Percentiles rank a stretch among this genome's conserved stretches.
These are phyloP conservation scores for Neopestalotiopsis rosae DNA, from an alignment of 2,329 filamentous ascomycete species.

Conservation along the genomic window DNA sequence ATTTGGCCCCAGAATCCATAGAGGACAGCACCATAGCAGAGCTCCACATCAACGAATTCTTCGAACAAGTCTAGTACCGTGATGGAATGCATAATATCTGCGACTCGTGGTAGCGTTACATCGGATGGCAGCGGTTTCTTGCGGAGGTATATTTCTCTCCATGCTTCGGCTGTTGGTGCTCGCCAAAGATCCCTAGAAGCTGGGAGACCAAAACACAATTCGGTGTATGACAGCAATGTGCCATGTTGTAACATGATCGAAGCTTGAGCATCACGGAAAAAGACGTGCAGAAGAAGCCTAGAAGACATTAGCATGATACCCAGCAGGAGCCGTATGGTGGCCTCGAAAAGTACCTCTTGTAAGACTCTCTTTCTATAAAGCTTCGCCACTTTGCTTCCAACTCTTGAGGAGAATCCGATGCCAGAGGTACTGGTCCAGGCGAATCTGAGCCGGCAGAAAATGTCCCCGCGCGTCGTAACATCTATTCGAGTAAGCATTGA, in stretches of 20 bases:
- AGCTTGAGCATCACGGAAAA: slow-evolving; percentile 31
- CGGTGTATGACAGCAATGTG: slow-evolving; percentile 30
- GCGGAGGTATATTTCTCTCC: slow-evolving; percentile 30
- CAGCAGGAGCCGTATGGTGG: not conserved
- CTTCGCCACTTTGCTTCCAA: slow-evolving; percentile 32
- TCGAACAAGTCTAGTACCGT: slow-evolving; percentile 27
- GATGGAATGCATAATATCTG: slow-evolving; percentile 29
- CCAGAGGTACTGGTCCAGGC: slow-evolving; percentile 23
- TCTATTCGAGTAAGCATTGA: slow-evolving; percentile 36
- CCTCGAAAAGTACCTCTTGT: slow-evolving; percentile 28
- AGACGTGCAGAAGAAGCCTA: slow-evolving; percentile 33
- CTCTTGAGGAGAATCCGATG: slow-evolving; percentile 27
- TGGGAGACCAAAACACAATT: slow-evolving; percentile 31
- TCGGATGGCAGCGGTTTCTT: slow-evolving; percentile 25
- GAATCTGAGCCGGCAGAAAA: slow-evolving; percentile 31
- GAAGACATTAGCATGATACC: not conserved
- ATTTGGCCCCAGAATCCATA: slow-evolving; percentile 40
- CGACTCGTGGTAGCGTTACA: slow-evolving; percentile 27
- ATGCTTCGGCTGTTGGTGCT: slow-evolving; percentile 30
- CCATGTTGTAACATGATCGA: slow-evolving; percentile 31
- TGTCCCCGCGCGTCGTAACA: slow-evolving; percentile 53
- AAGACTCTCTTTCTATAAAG: slow-evolving; percentile 33
- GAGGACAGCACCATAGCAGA: slow-evolving; percentile 34
- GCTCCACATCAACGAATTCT: slow-evolving; percentile 35
- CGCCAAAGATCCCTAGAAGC: slow-evolving; percentile 33